Conservation (phyloP, 2,329 filamentous ascomycete species). For the Exophiala oligosperma region DNA sequence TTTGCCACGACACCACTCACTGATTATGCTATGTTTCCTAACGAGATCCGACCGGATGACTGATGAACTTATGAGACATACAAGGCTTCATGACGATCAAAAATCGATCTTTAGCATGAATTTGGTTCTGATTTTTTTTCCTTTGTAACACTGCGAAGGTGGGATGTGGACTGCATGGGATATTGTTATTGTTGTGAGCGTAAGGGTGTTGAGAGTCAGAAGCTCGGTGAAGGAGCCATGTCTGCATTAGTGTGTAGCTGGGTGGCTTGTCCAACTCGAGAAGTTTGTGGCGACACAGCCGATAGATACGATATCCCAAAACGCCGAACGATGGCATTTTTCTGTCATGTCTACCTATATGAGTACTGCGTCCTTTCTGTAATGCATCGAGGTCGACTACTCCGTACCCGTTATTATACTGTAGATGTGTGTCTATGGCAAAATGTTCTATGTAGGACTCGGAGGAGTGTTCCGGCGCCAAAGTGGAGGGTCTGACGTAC, state of each 20-base stretch:
- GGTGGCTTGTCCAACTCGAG: neutral
- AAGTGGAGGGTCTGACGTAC: slow-evolving; percentile 1
- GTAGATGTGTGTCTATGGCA: too few relatives aligned
- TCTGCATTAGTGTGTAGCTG: neutral
- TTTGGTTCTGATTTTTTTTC: slow-evolving; percentile 1
- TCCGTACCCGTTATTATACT: too few relatives aligned
- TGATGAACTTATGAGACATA: slow-evolving; percentile 18
- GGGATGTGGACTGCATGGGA: neutral
- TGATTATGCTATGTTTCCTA: slow-evolving; percentile 14
- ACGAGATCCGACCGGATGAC: slow-evolving; percentile 20
- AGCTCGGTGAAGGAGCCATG: neutral
- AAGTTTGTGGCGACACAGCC: neutral
- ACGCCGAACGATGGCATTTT: neutral
- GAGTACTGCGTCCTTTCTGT: neutral
- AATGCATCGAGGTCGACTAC: neutral
- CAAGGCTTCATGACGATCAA: slow-evolving; percentile 11
- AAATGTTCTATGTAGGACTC: neutral
- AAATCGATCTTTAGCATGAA: slow-evolving; percentile 5
- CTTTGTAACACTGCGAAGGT: neutral
- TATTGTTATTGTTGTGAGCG: neutral
- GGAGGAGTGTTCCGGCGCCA: neutral
- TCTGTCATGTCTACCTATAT: neutral
- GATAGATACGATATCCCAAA: neutral
- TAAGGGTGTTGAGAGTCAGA: neutral
- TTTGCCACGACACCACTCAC: slow-evolving; percentile 21